Base-by-base conservation (phyloP, 805 yeast genomes). In the Pichia cabralensis region DNA sequence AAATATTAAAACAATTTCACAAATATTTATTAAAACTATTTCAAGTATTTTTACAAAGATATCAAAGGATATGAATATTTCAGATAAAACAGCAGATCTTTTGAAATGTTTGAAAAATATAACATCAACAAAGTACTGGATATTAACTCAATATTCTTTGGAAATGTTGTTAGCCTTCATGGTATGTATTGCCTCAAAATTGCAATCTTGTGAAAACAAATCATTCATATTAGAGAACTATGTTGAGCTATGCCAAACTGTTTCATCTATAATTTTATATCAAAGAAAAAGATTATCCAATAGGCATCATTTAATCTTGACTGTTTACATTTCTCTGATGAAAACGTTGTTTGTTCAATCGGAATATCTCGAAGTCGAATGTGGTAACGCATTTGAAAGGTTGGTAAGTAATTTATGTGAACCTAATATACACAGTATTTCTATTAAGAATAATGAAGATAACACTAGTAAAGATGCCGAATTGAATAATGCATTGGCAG, bases 211-310 rank as follows among this genome's bases (percentile, higher is more conserved):
- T 6, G 26, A 30, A 8, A 21, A 26, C 6, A 20, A 15, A 1
- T 12, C 8, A 4, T 26, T 18, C 9, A 23, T 24, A 4, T 19
- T 2, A 12, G 33, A 31, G 6, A 24, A 9, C 18, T 76, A 63
- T 47, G 36, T 56, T 3, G 41, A 49, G 5, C 43, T 71, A 4
- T 61, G 74, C 6, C 70, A 69, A 35, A 57, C 74, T 0, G 45
- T 80, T 18, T 76, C 95, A 0, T 66, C 69, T 24, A 56, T 82
- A 3, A 52, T 88, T 8, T 58, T 84, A 19, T 67, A 67, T 48
- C 92, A 84, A 47, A 68, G 96, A 34, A 71, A 62, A 49, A 70
- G 85, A 47, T 58, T 88, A 14, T 64, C 78, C 0, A 74, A 77
- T 24, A 73, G 96, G 50, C 76, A 82, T 48, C 94, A 85, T 52